Conservation (phyloP, 2,329 filamentous ascomycete genomes). For the Fusarium transvaalense region DNA sequence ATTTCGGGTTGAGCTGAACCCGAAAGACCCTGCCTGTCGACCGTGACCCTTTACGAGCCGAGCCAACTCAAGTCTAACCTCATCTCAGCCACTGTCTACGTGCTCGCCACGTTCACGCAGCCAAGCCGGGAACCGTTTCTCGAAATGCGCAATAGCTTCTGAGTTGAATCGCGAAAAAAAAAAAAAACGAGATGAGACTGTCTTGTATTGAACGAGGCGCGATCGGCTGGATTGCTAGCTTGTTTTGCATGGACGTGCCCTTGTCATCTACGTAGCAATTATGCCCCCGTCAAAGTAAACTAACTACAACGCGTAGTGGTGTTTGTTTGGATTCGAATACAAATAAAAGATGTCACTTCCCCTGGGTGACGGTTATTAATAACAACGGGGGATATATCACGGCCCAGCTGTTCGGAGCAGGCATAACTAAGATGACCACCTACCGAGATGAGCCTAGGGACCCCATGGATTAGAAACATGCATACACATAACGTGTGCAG, state of each 20-base stretch:
- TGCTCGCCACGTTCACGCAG: conserved; percentile 15
- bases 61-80: conserved; percentile 13
- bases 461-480: conserved; percentile 23
- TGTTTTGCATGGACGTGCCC: conserved; percentile 1
- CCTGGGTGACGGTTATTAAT: conserved; percentile 30
- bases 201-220: conserved; percentile 16
- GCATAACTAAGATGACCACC: conserved; percentile 23
- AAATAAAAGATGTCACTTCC: conserved; percentile 28
- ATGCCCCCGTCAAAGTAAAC: conserved; percentile 15
- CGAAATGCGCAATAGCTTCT: conserved; percentile 1
- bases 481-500: conserved; percentile 19
- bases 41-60: conserved; percentile 4
- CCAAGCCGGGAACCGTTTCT: conserved; percentile 36
- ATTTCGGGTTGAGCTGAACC: conserved; percentile 8
- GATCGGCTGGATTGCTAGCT: conserved; percentile 14
- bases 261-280: background rate
- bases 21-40: conserved; percentile 13
- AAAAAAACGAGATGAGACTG: conserved; percentile 1
- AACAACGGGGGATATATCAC: conserved; percentile 31
- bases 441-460: conserved; percentile 43
- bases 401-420: conserved; percentile 33
- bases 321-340: conserved; percentile 31
- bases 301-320: conserved; percentile 12
- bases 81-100: background rate
- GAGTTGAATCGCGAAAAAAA: conserved; percentile 1